Conservation (phyloP, 805 yeast species). For the Kodamaea kaohsiungensis region DNA sequence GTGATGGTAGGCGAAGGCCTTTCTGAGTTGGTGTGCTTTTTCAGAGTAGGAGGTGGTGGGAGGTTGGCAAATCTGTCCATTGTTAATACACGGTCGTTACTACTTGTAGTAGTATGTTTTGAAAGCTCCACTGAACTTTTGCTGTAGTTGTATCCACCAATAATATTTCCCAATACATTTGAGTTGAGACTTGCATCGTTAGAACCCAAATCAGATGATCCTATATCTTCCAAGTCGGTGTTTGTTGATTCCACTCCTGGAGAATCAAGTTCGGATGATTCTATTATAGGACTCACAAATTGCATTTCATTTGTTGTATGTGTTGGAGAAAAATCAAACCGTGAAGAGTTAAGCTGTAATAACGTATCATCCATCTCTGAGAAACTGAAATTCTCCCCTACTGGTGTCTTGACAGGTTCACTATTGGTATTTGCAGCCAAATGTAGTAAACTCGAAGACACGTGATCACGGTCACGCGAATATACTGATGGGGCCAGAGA, state of each 20-base stretch:
- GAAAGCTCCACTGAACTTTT: conserved; percentile 20
- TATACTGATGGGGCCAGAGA: neutral
- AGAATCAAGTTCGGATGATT: conserved; percentile 13
- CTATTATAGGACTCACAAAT: conserved; percentile 19
- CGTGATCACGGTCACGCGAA: neutral
- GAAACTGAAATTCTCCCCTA: conserved; percentile 4
- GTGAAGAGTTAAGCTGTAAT: conserved; percentile 9
- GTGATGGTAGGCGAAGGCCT: conserved; percentile 3
- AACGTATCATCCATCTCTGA: conserved; percentile 26
- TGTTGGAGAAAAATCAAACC: conserved; percentile 17
- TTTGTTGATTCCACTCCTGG: conserved; percentile 4
- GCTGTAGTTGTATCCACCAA: conserved; percentile 31
- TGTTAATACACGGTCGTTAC: neutral
- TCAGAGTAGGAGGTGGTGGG: neutral
- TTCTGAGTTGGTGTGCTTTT: neutral
- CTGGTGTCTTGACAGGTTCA: neutral
- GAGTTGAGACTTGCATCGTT: conserved; percentile 19
- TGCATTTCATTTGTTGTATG: conserved; percentile 5
- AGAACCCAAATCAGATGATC: conserved; percentile 21
- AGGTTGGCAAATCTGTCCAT: neutral
- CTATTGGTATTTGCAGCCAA: neutral
- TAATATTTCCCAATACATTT: conserved; percentile 28
- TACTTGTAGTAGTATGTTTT: conserved; percentile 2
- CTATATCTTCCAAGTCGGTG: conserved; percentile 9
- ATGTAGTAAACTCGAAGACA: neutral